A percentile compares a stretch with the other conserved stretches of the same genome.
Conservation (phyloP, 2,329 filamentous ascomycete genomes). For the Neonectria faginata region DNA sequence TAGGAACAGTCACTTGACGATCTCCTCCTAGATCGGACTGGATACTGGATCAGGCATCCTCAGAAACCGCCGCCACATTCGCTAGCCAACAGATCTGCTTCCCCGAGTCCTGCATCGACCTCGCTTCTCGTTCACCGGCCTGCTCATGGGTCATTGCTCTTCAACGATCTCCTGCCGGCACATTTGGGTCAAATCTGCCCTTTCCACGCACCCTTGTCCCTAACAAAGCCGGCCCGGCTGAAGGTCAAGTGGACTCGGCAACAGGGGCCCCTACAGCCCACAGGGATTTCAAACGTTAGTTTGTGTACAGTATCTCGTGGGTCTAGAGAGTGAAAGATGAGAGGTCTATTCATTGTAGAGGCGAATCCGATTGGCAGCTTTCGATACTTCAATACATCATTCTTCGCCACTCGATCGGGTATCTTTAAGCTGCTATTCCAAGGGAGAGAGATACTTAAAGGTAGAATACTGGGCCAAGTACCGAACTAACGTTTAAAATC, state of each 20-base stretch:
- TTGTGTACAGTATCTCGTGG: too few relatives aligned
- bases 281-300: too few relatives aligned
- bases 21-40: constrained; percentile 19
- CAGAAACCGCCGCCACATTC: constrained; percentile 9
- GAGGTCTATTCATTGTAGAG: too few relatives aligned
- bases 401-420: too few relatives aligned
- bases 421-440: too few relatives aligned
- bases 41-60: neutral
- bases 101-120: constrained; percentile 9
- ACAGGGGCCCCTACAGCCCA: constrained; percentile 12
- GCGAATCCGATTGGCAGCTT: too few relatives aligned
- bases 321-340: too few relatives aligned
- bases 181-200: neutral
- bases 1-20: constrained; percentile 26
- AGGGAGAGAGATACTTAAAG: too few relatives aligned
- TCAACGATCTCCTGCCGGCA: neutral
- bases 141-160: constrained; percentile 6
- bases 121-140: constrained; percentile 6
- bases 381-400: too few relatives aligned
- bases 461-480: too few relatives aligned
- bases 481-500: too few relatives aligned
- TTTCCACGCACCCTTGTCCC: constrained; percentile 1
- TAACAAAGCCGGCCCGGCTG: constrained; percentile 21
- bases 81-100: constrained; percentile 7
- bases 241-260: constrained; percentile 24